These are phyloP conservation scores for Leucoagaricus sp. DNA, from an alignment of 1,284 basidiomycete genomes.

Conservation along the genomic window DNA sequence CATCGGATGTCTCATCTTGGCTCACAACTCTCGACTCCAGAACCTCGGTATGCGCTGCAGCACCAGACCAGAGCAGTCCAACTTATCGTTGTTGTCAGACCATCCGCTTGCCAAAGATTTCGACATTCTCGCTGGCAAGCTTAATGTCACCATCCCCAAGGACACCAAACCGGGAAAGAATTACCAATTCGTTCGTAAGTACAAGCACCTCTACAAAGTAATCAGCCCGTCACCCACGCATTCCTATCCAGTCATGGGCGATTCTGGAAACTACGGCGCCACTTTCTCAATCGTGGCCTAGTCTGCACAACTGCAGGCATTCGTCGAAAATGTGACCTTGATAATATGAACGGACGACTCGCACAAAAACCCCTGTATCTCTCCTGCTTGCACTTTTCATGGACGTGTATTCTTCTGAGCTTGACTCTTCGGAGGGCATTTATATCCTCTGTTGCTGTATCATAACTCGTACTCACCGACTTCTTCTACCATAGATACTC, in stretches of 20 bases:
- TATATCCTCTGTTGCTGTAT: slow-evolving; percentile 12
- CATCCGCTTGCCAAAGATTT: slow-evolving; percentile 42
- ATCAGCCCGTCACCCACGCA: neutral
- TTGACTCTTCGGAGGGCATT: slow-evolving; percentile 4
- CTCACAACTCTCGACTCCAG: slow-evolving; percentile 15
- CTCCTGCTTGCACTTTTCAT: neutral
- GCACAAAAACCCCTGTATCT: neutral
- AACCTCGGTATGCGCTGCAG: slow-evolving; percentile 9
- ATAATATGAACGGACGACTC: neutral
- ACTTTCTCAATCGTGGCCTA: slow-evolving; percentile 37
- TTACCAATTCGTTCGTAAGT: slow-evolving; percentile 49
- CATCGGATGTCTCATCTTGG: slow-evolving; percentile 19
- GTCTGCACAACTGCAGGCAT: neutral
- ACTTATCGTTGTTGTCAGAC: slow-evolving; percentile 22
- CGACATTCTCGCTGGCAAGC: slow-evolving; percentile 36
- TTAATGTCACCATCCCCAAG: slow-evolving; percentile 39
- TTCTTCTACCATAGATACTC: slow-evolving; percentile 2
- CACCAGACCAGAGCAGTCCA: neutral
- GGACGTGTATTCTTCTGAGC: slow-evolving; percentile 12
- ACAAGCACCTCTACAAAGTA: neutral
- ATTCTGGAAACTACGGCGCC: slow-evolving; percentile 47
- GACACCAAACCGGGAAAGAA: slow-evolving; percentile 36
- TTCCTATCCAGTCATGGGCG: slow-evolving; percentile 44
- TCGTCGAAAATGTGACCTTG: neutral
- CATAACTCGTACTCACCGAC: slow-evolving; percentile 1